Base-by-base conservation (phyloP, 2,329 filamentous ascomycete species). In the Sporothrix schenckii region DNA sequence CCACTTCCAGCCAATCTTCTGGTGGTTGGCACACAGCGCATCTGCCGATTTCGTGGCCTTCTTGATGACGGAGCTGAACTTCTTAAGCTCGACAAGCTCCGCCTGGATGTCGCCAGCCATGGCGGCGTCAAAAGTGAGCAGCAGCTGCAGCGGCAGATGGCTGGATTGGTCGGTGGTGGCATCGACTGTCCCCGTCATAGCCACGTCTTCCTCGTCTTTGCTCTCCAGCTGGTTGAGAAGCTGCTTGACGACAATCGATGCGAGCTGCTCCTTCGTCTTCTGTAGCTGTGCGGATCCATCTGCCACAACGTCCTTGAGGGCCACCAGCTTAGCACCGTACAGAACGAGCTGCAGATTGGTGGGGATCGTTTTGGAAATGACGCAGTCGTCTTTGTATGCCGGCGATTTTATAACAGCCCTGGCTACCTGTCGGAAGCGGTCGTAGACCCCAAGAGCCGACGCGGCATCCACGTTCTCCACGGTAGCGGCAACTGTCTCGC, bases 1-100 rank as follows among this genome's bases (percentile, higher is more conserved):
- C 39, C 84, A 73, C 72, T 81, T 81, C 84, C 84, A 86, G 6
- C 82, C 83, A 10, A 72, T 68, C 47, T 74, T 73, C n/a, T 69
- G 67, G 10, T 73, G 71, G n/a, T 72, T 69, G 9, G 63, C 49
- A 30, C 76, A 72, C 14, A 76, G 71, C n/a, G 68, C 69, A 44
- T 74, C 71, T 49, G 76, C 75, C 2, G 65, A 19, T 9, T 69
- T 63, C 58, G 74, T 69, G 10, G 77, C 66, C 13, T 74, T 61
- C 60, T 14, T 16, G 2, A 61, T 24, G 2, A 70, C 41, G 4
- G 27, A n/a, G 5, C 13, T 13, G 14, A 74, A 66, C 14, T 53
- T 30, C 6, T 63, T 50, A 49, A 69, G 60, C 27, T 53, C 50
- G 9, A 39, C 49, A 7, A 73, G 74, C 41, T 75, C 61, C 0